These are phyloP conservation scores for Leishmania lainsoni DNA, from an alignment of 208 protist species.

Conservation along the genomic window DNA sequence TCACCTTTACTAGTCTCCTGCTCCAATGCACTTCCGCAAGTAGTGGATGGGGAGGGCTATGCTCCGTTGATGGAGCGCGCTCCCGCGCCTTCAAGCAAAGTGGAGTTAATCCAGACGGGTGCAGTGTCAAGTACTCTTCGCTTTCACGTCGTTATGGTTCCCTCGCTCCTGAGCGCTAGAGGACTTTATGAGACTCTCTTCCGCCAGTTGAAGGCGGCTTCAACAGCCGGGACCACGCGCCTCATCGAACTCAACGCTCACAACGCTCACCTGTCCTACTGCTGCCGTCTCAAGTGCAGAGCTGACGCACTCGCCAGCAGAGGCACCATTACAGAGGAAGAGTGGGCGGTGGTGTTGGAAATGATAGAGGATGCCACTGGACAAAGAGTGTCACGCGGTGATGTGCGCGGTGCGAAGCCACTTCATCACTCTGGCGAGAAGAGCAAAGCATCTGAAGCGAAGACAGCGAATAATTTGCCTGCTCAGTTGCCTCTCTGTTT, in stretches of 20 bases:
- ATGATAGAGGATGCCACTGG: slow-evolving; percentile 63
- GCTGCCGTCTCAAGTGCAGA: slow-evolving; percentile 20
- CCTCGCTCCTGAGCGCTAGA: slow-evolving; percentile 16
- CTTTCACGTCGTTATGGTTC: slow-evolving; percentile 25
- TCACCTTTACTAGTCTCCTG: slow-evolving; percentile 20
- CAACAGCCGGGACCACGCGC: slow-evolving; percentile 18
- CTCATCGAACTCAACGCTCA: slow-evolving; percentile 32
- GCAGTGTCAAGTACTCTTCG: slow-evolving; percentile 11
- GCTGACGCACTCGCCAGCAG: background rate
- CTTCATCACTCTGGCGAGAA: background rate
- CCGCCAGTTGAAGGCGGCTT: slow-evolving; percentile 22
- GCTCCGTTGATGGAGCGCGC: slow-evolving; percentile 1
- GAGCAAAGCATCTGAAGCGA: background rate
- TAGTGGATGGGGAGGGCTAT: slow-evolving; percentile 29
- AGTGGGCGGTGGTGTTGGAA: slow-evolving; percentile 39
- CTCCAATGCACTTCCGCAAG: background rate
- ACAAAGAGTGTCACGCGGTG: slow-evolving; percentile 19
- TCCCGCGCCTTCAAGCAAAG: background rate
- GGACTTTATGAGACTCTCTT: slow-evolving; percentile 20
- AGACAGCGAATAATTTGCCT: slow-evolving; percentile 1
- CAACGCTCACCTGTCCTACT: slow-evolving; percentile 36
- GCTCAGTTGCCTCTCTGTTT: background rate
- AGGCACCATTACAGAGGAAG: slow-evolving; percentile 6
- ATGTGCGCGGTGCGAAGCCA: slow-evolving; percentile 14
- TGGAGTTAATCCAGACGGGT: slow-evolving; percentile 21